Conservation (phyloP, 495 filamentous ascomycete species). For the Talaromyces liani region DNA sequence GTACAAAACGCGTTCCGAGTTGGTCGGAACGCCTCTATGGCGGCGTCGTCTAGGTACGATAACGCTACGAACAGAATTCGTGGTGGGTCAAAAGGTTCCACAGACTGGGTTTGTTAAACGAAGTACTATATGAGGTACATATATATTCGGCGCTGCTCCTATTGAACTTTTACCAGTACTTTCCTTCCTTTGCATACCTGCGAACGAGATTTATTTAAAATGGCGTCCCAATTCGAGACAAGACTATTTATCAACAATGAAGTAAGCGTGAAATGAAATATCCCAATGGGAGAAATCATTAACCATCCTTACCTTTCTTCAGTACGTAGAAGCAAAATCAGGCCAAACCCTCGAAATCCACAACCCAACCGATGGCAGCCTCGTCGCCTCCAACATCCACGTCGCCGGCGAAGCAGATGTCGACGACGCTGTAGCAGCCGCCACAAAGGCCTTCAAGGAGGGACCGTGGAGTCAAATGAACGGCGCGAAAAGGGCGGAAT, state of each 20-base stretch:
- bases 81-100: no score
- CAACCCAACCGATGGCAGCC: background rate
- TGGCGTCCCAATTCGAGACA: slow-evolving; percentile 4
- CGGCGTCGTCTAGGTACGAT: no score
- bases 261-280: background rate
- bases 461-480: slow-evolving; percentile 30
- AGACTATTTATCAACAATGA: slow-evolving; percentile 30
- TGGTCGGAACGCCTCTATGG: no score
- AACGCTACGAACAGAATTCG: no score
- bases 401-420: slow-evolving; percentile 29
- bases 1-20: no score
- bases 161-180: no score
- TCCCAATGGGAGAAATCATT: background rate
- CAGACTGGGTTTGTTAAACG: no score
- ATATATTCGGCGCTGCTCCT: no score
- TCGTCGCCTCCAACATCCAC: background rate
- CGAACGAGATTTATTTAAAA: slow-evolving; percentile 25
- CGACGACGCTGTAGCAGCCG: slow-evolving; percentile 46
- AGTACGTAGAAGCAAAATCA: slow-evolving; percentile 1
- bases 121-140: no score
- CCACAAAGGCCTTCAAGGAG: slow-evolving; percentile 24
- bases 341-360: background rate
- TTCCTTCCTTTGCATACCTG: no score
- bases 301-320: background rate
- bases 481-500: slow-evolving; percentile 27